Percentiles rank a stretch among this genome's conserved stretches.
Conservation (phyloP, 345 rosid species). For the Rhodamnia argentea region DNA sequence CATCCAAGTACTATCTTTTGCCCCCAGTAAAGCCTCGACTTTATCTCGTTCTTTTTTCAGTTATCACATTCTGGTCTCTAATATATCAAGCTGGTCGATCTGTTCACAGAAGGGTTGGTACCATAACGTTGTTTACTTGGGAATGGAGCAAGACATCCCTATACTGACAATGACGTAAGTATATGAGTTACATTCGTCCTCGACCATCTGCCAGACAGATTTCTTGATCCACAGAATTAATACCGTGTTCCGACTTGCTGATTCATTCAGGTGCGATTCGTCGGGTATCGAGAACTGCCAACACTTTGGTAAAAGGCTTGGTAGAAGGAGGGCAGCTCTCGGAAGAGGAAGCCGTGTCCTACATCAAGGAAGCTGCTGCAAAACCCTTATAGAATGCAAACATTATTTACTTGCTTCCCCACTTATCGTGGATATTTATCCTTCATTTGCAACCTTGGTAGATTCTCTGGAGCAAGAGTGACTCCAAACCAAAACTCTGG, state of each 20-base stretch:
- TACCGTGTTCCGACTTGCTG: background rate
- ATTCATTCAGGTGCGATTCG: conserved; percentile 41
- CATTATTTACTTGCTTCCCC: background rate
- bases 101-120: conserved; percentile 67
- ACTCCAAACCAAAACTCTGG: background rate
- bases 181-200: background rate
- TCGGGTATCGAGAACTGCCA: conserved; percentile 22
- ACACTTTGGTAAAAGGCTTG: conserved; percentile 50
- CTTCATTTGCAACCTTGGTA: background rate
- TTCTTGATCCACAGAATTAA: background rate
- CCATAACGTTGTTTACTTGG: conserved; percentile 58
- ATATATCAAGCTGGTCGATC: background rate
- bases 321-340: conserved; percentile 66
- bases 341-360: conserved; percentile 47
- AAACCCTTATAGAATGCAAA: conserved; percentile 19
- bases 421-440: background rate
- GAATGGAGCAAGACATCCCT: conserved; percentile 48
- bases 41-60: background rate
- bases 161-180: conserved; percentile 79
- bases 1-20: background rate
- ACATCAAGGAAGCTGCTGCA: conserved; percentile 46
- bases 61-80: background rate
- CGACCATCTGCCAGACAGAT: background rate
- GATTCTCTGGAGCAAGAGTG: background rate
- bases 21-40: background rate